phyloP scores from a whole-genome alignment of 495 filamentous ascomycete species.

The Pseudoneurospora amorphoporcata region DNA sequence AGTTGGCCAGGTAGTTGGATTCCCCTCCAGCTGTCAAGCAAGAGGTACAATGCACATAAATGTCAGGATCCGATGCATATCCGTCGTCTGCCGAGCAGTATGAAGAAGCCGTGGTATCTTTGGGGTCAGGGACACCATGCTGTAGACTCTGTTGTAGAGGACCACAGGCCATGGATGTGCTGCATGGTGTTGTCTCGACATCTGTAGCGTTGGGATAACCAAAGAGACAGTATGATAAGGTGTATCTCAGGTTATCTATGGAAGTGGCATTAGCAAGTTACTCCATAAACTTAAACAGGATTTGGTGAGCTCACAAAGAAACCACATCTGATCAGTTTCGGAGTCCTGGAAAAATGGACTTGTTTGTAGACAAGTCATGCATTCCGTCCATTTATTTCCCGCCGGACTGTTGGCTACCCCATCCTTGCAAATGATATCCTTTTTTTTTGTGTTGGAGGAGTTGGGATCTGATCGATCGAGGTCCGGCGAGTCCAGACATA shows the following conservation, averaged over 20 bases:
- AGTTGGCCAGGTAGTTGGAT: slow-evolving; percentile 32
- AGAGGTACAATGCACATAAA: slow-evolving; percentile 23
- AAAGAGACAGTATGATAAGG: slow-evolving; percentile 35
- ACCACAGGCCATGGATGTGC: slow-evolving; percentile 32
- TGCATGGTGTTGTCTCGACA: slow-evolving; percentile 29
- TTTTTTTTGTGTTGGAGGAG: slow-evolving; percentile 31
- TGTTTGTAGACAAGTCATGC: slow-evolving; percentile 41
- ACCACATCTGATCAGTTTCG: slow-evolving; percentile 42
- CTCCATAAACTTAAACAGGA: neutral
- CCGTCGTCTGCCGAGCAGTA: slow-evolving; percentile 30
- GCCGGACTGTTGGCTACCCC: slow-evolving; percentile 12
- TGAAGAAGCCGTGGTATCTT: slow-evolving; percentile 20
- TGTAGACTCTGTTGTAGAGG: slow-evolving; percentile 20
- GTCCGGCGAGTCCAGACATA: slow-evolving; percentile 30
- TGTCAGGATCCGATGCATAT: slow-evolving; percentile 11
- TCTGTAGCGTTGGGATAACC: slow-evolving; percentile 33
- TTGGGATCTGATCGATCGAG: slow-evolving; percentile 34
- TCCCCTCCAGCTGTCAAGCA: slow-evolving; percentile 30
- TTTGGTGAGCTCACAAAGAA: slow-evolving; percentile 33
- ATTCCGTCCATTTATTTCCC: slow-evolving; percentile 37
- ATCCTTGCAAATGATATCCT: slow-evolving; percentile 40
- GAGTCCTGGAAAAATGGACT: slow-evolving; percentile 32
- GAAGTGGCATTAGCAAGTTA: neutral
- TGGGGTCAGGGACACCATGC: slow-evolving; percentile 22
- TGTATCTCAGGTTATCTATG: slow-evolving; percentile 37